Conservation (phyloP, 129 eudicot genomes). For the Centella asiatica region DNA sequence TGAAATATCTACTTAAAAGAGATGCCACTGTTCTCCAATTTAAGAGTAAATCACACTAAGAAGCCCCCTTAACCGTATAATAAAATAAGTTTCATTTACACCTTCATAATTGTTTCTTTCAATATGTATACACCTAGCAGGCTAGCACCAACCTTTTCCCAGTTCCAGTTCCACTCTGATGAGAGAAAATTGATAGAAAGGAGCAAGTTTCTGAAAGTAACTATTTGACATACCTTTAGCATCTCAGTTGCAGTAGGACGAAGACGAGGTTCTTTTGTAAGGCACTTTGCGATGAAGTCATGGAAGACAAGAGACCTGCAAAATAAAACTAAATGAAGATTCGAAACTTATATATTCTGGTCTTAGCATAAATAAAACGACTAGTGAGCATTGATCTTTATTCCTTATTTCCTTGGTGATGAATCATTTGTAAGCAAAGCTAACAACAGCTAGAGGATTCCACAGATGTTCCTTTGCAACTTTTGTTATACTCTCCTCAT, state of each 20-base stretch:
- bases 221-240: constrained; percentile 59
- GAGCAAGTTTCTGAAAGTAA: neutral
- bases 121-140: neutral
- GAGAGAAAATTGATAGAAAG: constrained; percentile 1
- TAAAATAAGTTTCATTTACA: neutral
- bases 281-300: constrained; percentile 94
- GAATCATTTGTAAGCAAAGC: neutral
- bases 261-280: constrained; percentile 85
- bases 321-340: constrained; percentile 9
- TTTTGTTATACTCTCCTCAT: neutral
- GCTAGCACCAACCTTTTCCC: neutral
- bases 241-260: constrained; percentile 95
- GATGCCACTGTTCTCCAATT: neutral
- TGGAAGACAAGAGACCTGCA: constrained; percentile 97
- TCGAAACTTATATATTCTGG: neutral
- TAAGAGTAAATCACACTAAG: neutral
- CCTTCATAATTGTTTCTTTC: neutral
- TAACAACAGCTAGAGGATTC: neutral
- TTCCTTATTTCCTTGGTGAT: too few species aligned
- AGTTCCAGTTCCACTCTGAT: neutral
- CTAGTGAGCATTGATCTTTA: neutral
- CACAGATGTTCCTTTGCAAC: neutral
- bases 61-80: neutral
- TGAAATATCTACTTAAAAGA: neutral
- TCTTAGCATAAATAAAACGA: neutral